phyloP scores from a whole-genome alignment of 768 basidiomycete genomes.

The Saitozyma sp. region DNA sequence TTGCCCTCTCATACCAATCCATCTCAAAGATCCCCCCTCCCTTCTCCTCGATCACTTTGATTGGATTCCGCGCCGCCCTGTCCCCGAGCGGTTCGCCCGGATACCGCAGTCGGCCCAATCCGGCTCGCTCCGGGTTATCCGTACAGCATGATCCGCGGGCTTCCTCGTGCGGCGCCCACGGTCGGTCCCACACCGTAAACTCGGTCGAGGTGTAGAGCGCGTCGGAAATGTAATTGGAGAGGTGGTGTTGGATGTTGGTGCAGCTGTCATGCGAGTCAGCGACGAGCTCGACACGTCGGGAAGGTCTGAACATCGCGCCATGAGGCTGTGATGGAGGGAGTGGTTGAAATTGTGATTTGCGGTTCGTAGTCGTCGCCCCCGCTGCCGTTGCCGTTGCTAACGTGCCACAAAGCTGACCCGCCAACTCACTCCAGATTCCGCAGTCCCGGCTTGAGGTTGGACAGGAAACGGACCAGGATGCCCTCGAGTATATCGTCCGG shows the following conservation, averaged over 20 bases:
- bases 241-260: conserved; percentile 34
- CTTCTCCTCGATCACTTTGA: conserved; percentile 22
- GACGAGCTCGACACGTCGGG: not conserved
- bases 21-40: conserved; percentile 44
- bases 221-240: conserved; percentile 37
- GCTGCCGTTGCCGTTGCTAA: not conserved
- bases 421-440: conserved; percentile 38
- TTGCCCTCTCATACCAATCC: conserved; percentile 38
- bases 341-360: not conserved
- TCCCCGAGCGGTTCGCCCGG: conserved; percentile 30
- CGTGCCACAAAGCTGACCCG: not conserved
- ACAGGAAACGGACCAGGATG: conserved; percentile 37
- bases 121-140: conserved; percentile 13
- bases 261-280: conserved; percentile 20
- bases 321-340: not conserved
- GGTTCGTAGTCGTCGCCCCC: not conserved
- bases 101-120: conserved; percentile 36
- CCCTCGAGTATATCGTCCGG: conserved; percentile 45
- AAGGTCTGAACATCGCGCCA: too few species aligned
- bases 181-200: conserved; percentile 47
- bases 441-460: conserved; percentile 38
- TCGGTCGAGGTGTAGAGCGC: conserved; percentile 28
- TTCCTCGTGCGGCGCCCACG: conserved; percentile 43
- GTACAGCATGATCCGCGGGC: conserved; percentile 37
- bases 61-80: conserved; percentile 27